These are phyloP conservation scores for Gliomastix tumulicola DNA, from an alignment of 2,329 filamentous ascomycete species.

Conservation along the genomic window DNA sequence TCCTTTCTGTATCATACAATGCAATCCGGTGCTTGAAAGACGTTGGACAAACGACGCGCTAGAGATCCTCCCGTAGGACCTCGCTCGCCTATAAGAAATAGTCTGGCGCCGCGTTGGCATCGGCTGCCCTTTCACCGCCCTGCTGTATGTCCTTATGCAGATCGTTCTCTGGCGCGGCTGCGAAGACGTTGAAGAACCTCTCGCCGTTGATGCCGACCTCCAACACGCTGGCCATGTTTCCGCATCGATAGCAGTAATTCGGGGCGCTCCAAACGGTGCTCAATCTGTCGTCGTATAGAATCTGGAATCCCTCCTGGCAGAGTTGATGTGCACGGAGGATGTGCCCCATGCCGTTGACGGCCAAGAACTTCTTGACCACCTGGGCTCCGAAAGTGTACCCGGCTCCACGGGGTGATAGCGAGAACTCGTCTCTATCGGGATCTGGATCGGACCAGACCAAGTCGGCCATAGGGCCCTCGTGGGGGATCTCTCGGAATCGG, in stretches of 20 bases:
- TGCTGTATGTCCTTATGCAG: slow-evolving; percentile 79
- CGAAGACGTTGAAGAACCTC: slow-evolving; percentile 95
- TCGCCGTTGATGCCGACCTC: slow-evolving; percentile 93
- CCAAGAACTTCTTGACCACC: slow-evolving; percentile 95
- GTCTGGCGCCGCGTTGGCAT: slow-evolving; percentile 58
- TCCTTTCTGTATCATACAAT: no score
- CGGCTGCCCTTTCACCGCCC: slow-evolving; percentile 62
- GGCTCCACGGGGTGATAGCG: slow-evolving; percentile 83
- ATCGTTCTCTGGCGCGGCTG: slow-evolving; percentile 94
- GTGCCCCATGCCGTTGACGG: slow-evolving; percentile 96
- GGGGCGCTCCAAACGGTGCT: slow-evolving; percentile 98
- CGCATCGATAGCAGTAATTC: slow-evolving; percentile 92
- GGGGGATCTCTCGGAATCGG: slow-evolving; percentile 94
- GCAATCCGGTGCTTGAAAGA: no score
- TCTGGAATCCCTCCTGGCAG: slow-evolving; percentile 96
- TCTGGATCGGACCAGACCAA: slow-evolving; percentile 98
- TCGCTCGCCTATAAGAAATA: slow-evolving; percentile 55
- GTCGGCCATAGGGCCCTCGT: slow-evolving; percentile 99
- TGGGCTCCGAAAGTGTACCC: slow-evolving; percentile 97
- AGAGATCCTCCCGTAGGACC: no score
- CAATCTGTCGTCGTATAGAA: slow-evolving; percentile 88
- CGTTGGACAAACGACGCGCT: no score
- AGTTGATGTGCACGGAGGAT: slow-evolving; percentile 97
- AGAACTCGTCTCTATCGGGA: slow-evolving; percentile 95
- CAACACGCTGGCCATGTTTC: slow-evolving; percentile 93